Evolutionary conservation across 148 eudicot species (phyloP).

Genomic region (Fagopyrum homotropicum): DNA sequence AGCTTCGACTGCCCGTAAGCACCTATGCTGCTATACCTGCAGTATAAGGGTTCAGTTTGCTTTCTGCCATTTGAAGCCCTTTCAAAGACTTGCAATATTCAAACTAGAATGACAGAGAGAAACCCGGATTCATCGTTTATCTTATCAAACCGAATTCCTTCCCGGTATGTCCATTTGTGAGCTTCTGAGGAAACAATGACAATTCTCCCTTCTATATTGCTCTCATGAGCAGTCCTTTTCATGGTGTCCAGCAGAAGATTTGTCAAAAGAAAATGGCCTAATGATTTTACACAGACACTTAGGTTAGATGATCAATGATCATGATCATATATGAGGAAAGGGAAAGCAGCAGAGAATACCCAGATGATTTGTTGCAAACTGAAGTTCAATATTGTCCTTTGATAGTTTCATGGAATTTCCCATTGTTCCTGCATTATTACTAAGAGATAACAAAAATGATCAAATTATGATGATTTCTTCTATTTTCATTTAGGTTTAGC

Average conservation of each 20-base stretch:
- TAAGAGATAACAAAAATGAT: constrained; percentile 19
- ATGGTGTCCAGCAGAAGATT: constrained; percentile 65
- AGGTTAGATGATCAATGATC: not conserved
- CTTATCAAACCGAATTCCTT: constrained; percentile 73
- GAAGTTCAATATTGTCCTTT: constrained; percentile 75
- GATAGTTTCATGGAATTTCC: constrained; percentile 66
- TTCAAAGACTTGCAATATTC: not conserved
- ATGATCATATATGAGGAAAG: not conserved
- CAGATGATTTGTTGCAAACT: constrained; percentile 85
- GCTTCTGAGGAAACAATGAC: constrained; percentile 63
- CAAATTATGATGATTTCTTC: not conserved
- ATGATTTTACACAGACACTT: not conserved
- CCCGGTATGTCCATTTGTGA: constrained; percentile 47
- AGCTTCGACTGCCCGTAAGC: constrained; percentile 95
- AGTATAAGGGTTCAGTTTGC: constrained; percentile 14
- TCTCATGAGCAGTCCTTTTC: constrained; percentile 62
- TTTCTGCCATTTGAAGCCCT: not conserved
- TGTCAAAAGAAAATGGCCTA: constrained; percentile 86
- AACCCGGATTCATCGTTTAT: constrained; percentile 65
- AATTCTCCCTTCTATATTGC: constrained; percentile 72
- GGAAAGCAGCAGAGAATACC: constrained; percentile 28
- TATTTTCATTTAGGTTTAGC: not conserved
- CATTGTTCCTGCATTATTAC: constrained; percentile 98
- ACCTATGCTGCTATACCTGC: constrained; percentile 46
- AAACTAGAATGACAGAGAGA: not conserved